Base-by-base conservation (phyloP, 192 early-diverging fungal species). In the Coemansia reversa region DNA sequence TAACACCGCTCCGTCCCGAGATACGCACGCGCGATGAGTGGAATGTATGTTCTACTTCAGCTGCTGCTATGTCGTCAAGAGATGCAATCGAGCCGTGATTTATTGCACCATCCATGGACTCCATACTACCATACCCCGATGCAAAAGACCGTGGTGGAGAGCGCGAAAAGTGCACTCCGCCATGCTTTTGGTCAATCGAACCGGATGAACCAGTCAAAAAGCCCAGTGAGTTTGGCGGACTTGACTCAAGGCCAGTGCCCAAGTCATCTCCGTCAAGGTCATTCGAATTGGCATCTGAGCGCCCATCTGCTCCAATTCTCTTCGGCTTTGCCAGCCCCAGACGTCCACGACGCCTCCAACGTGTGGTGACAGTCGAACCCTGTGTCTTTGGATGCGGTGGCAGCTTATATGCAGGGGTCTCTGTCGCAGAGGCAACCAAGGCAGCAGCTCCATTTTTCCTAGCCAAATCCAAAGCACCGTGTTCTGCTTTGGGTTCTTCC, bases 291-390 rank as follows among this genome's bases (percentile, higher is more conserved):
- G 75, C 65, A 12, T 75, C 73, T 7, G 65, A 56, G 14, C 45
- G 50, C n/a, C 33, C 27, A 0, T 49, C 47, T 9, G 62, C 27
- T 39, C 65, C 79, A 28, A 22, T 32, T 7, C 79, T 59, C 60
- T 63, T 70, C 14, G 79, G 79, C 52, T 81, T 81, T 35, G 66
- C 79, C 60, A 81, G 60, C 12, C 79, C 79, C 42, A 81, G 63
- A 2, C 75, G 69, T n/a, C 71, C 67, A 18, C 76, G 64, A 7
- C 63, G 76, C 63, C 60, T 69, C 72, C 72, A 81, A 30, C 74
- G 72, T 24, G 69, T 51, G 11, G 73, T 76, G 20, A 73, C 72
- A 11, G 62, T 76, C 14, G 72, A 75, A 12, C 69, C 66, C 56
- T 76, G 74, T 54, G 67, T 69, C 9, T 39, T 58, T 4, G 70